Evolutionary conservation across 768 basidiomycete genomes (phyloP), one percentile per base, ranked within the genome.

Genomic region (Suillus placidus): DNA sequence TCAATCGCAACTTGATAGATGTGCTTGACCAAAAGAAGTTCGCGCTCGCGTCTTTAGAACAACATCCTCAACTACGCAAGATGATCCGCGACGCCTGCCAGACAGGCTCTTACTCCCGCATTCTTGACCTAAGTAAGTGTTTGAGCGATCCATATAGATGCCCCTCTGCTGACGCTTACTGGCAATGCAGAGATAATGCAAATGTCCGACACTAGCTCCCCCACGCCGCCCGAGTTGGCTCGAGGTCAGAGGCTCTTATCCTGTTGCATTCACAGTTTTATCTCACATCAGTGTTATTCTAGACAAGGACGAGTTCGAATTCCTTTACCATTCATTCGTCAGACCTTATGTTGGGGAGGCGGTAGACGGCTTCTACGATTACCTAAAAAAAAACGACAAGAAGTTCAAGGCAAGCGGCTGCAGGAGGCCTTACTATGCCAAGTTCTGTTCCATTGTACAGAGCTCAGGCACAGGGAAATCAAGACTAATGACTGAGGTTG

Each of bases 391-490:
- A 6, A 66, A 71, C 43, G 62, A 71, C 47, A 57, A 37, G 5
- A n/a, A 18, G 8, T 66, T 62, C 23, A 23, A 16, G 20, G 26
- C 5, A 42, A 5, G 4, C 0, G 12, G 18, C 9, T 0, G 4
- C 18, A 9, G 6, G n/a, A 56, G 38, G 23, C 2, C 6, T 34
- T 47, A 63, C 14, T 69, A 69, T 52, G 66, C 56, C 43, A 69
- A 69, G 34, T 64, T 60, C 32, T 63, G 68, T 20, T 66, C 62
- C 2, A 63, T 72, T 3, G 63, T 70, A 1, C 69, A 70, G 60
- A 71, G 71, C 51, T 71, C 67, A 40, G 71, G 71, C 7, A 70
- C 65, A 35, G 71, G 71, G 18, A 71, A 71, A 60, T 71, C 71
- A 20, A 63, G 69, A 16, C 56, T 71, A 55, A 40, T 70, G 51